Conservation (phyloP, 305 asterid genomes). For the Solanum hybrid region DNA sequence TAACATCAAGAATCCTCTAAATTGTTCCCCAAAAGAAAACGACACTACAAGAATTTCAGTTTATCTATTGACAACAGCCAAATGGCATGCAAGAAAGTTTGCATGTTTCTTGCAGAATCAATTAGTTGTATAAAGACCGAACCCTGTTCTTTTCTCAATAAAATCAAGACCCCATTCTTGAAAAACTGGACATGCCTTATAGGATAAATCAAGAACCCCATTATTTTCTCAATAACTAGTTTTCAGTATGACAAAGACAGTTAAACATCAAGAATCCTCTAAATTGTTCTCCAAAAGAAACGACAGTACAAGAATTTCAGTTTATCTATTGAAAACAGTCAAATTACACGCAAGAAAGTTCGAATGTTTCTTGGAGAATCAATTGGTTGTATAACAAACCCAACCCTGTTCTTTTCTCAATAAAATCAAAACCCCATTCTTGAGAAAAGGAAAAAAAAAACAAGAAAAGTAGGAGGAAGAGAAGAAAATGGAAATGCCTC, state of each 20-base stretch:
- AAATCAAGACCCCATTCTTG: neutral
- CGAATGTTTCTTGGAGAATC: neutral
- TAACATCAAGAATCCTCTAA: neutral
- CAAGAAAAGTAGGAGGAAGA: neutral
- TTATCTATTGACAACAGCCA: neutral
- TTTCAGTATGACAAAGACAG: no score
- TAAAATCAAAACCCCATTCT: neutral
- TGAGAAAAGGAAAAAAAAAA: neutral
- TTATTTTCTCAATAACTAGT: no score
- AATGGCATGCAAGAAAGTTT: neutral
- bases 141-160: neutral
- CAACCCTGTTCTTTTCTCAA: neutral
- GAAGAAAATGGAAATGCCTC: constrained; percentile 24
- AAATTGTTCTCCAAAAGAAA: neutral
- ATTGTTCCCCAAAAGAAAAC: neutral
- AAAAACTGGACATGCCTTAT: neutral
- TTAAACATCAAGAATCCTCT: neutral
- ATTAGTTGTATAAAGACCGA: neutral
- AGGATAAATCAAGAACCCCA: neutral
- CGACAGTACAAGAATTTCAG: neutral
- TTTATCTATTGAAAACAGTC: neutral
- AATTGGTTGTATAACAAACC: neutral
- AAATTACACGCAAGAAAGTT: neutral
- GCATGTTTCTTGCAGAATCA: neutral
- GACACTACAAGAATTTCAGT: neutral